Conservation (phyloP, 2,329 filamentous ascomycete genomes). For the Nectriaceae sp. region DNA sequence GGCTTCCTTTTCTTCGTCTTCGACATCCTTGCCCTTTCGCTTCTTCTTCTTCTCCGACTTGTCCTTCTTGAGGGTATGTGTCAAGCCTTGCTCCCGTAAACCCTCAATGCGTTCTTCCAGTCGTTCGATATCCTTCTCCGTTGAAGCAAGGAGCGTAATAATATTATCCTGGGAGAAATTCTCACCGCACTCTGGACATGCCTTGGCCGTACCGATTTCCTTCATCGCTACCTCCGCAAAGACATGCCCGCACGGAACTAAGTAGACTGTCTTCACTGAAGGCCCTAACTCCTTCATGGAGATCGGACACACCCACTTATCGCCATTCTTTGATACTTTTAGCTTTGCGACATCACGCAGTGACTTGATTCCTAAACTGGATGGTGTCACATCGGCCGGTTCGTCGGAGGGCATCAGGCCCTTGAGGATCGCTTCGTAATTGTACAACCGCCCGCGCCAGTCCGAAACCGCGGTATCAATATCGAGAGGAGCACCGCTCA, state of each 20-base stretch:
- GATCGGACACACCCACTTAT: conserved; percentile 80
- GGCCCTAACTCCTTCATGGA: conserved; percentile 85
- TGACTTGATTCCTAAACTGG: conserved; percentile 67
- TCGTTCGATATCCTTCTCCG: conserved; percentile 68
- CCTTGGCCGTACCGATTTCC: conserved; percentile 68
- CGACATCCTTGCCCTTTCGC: conserved; percentile 53
- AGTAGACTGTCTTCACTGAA: conserved; percentile 76
- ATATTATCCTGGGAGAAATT: conserved; percentile 73
- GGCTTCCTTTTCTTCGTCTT: conserved; percentile 31
- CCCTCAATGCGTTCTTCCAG: conserved; percentile 67
- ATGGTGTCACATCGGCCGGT: conserved; percentile 49
- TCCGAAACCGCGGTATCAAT: conserved; percentile 79
- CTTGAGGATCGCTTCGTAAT: conserved; percentile 86
- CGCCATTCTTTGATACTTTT: conserved; percentile 59
- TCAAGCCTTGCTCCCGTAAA: conserved; percentile 71
- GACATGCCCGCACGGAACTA: conserved; percentile 94
- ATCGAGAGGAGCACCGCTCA: conserved; percentile 77
- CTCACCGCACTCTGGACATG: conserved; percentile 73
- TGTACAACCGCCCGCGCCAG: conserved; percentile 82
- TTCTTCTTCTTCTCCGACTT: conserved; percentile 73
- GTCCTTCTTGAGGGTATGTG: conserved; percentile 88
- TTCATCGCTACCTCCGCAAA: conserved; percentile 86
- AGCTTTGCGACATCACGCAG: conserved; percentile 87
- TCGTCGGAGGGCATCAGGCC: conserved; percentile 61
- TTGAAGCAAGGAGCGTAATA: conserved; percentile 77